Conservation (phyloP, 2,329 filamentous ascomycete species). For the Talaromyces piceae region DNA sequence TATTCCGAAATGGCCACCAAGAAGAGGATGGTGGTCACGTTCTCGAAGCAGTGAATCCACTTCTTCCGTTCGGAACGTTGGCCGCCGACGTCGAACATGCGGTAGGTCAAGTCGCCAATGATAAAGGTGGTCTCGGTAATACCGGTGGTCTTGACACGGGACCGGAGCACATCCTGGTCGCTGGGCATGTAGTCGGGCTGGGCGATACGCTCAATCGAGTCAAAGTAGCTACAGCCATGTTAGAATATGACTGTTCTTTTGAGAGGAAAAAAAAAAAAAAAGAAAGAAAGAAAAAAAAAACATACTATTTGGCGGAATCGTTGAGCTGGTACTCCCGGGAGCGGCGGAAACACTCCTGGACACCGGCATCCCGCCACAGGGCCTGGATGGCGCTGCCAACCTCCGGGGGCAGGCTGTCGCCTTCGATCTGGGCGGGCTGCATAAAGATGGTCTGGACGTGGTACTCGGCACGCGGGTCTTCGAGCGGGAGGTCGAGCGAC, state of each 20-base stretch:
- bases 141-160: conserved; percentile 95
- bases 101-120: conserved; percentile 87
- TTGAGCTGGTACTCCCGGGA: conserved; percentile 95
- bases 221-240: conserved; percentile 66
- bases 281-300: conserved; percentile 19
- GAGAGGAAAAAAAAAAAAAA: background rate
- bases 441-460: conserved; percentile 98
- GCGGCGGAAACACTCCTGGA: conserved; percentile 91
- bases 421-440: conserved; percentile 94
- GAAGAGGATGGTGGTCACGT: conserved; percentile 94
- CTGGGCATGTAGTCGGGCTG: conserved; percentile 89
- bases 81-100: conserved; percentile 96
- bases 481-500: conserved; percentile 68
- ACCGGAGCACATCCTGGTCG: conserved; percentile 89
- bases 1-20: conserved; percentile 95
- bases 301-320: conserved; percentile 92
- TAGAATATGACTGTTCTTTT: background rate
- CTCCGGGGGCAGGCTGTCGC: conserved; percentile 86
- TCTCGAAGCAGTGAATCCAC: conserved; percentile 99
- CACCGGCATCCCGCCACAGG: conserved; percentile 85
- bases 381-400: conserved; percentile 89
- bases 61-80: conserved; percentile 96
- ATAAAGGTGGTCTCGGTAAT: conserved; percentile 96
- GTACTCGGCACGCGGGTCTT: conserved; percentile 89
- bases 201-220: conserved; percentile 85